Evolutionary conservation across 768 basidiomycete genomes (phyloP).

Genomic region (Amylocystis lapponica): DNA sequence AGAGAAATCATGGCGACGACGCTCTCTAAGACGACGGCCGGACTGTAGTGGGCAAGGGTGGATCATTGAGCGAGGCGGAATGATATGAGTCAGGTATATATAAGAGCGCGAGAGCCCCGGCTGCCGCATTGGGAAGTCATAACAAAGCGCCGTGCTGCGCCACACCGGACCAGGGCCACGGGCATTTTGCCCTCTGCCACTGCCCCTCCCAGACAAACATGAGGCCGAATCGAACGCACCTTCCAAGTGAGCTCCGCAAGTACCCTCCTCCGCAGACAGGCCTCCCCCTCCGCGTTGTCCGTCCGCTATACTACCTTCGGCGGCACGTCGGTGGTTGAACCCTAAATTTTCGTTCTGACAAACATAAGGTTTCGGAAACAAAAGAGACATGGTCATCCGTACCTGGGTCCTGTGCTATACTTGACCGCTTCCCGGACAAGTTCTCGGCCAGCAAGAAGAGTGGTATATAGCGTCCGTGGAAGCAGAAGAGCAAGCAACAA

Average conservation of each 20-base stretch:
- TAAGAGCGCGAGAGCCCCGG: constrained; percentile 18
- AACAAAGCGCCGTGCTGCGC: constrained; percentile 7
- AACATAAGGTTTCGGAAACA: too few species aligned
- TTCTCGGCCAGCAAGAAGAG: not conserved
- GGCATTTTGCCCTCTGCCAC: constrained; percentile 16
- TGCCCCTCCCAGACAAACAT: constrained; percentile 1
- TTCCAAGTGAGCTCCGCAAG: constrained; percentile 9
- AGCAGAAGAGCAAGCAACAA: too few species aligned
- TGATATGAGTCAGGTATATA: constrained; percentile 22
- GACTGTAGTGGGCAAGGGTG: constrained; percentile 21
- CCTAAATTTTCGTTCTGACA: constrained; percentile 17
- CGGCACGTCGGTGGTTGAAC: constrained; percentile 23
- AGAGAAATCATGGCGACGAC: constrained; percentile 66
- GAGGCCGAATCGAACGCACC: constrained; percentile 18
- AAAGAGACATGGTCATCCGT: too few species aligned
- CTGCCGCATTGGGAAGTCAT: constrained; percentile 14
- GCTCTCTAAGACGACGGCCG: constrained; percentile 18
- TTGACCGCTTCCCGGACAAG: too few species aligned
- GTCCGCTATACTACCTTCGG: too few species aligned
- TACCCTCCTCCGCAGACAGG: constrained; percentile 15
- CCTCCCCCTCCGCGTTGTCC: constrained; percentile 12
- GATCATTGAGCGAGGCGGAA: constrained; percentile 23
- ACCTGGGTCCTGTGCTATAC: too few species aligned
- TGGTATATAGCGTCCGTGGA: too few species aligned
- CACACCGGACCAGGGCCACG: constrained; percentile 1